Evolutionary conservation across 768 basidiomycete genomes (phyloP), one percentile per base, ranked within the genome.

Genomic region (Fomitopsis pulvina): DNA sequence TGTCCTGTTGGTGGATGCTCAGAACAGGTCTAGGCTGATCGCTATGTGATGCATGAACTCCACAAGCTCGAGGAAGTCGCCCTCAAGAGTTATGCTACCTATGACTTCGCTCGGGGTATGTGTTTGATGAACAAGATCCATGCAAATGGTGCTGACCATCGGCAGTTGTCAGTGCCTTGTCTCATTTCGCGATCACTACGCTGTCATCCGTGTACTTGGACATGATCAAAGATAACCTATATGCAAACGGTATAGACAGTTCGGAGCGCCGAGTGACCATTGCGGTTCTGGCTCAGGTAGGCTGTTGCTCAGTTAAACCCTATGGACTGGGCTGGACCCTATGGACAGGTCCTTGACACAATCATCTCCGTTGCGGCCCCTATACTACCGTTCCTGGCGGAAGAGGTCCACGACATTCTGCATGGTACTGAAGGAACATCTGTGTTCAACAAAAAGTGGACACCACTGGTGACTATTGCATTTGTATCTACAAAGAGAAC

Each of bases 201-300:
- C 74, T 97, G 20, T 97, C 95, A 0, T 85, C 92, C 0, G 69
- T 95, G 27, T 98, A 97, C 66, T 90, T 97, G 54, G 92, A 94
- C 60, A 82, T 89, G 43, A 88, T 82, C 28, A 96, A 96, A 64
- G 95, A 98, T 64, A 76, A 77, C 40, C 68, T 99, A 9, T 97
- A 99, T 60, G 88, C 90, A 28, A 76, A 88, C 57, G 61, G 68
- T 8, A 48, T 67, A 2, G 57, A 72, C 20, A 77, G 77, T 51
- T 57, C 64, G 2, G 73, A 80, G 37, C 81, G 95, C 12, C 72
- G 79, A 43, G 78, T 77, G 0, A 75, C 88, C 12, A 64, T 92
- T 6, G 80, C 84, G 4, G 85, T 88, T 1, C 71, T 96, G 11
- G 75, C 81, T 51, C 75, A 84, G 62, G 92, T 90, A 39, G 54